Base-by-base conservation (phyloP, 2,329 filamentous ascomycete species). In the Verticillium tricorpus region DNA sequence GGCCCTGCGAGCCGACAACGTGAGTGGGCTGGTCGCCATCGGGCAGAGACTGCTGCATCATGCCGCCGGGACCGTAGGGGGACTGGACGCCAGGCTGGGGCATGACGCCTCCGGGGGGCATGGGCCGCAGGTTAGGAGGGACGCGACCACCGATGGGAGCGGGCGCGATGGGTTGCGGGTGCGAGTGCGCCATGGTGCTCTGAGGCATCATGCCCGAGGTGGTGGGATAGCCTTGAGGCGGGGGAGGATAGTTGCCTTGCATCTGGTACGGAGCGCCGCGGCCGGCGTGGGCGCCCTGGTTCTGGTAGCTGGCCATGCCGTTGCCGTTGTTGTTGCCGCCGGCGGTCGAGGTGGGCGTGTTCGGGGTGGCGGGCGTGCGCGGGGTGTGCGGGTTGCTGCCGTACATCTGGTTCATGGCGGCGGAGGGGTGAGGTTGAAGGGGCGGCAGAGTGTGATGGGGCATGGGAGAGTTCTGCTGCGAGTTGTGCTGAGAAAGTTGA, bases 1-100 rank as follows among this genome's bases (percentile, higher is more conserved):
- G 88, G 63, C 94, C 94, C 78, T 98, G 94, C 31, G 93, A 96
- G 60, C 94, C 94, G 60, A 98, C 94, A 57, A 97, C 94, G 72
- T 97, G 94, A 35, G 92, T 95, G 17, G 91, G 91, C 69, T 88
- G 86, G 14, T 89, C 86, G 37, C 76, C 77, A 57, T 85, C 85
- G 63, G 80, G 81, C 63, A 84, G 74, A 68, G 79, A 81, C 72
- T 80, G 84, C 61, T 80, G 78, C 82, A 88, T 85, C 67, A 85
- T 75, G 7, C 75, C 78, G 64, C 78, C 78, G 64, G 84, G 83
- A 60, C 82, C 85, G 69, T 89, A 90, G 7, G 87, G 85, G 39
- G 84, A 85, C 19, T 76, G 76, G 69, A 87, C 79, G 40, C 82
- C 82, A 9, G 80, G 78, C 73, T 86, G 84, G 31, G 82, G 80